A percentile compares a stretch with the other conserved stretches of the same genome.
Evolutionary conservation across 2,329 filamentous ascomycete genomes (phyloP).

Genomic region (Aspergillus sp.): DNA sequence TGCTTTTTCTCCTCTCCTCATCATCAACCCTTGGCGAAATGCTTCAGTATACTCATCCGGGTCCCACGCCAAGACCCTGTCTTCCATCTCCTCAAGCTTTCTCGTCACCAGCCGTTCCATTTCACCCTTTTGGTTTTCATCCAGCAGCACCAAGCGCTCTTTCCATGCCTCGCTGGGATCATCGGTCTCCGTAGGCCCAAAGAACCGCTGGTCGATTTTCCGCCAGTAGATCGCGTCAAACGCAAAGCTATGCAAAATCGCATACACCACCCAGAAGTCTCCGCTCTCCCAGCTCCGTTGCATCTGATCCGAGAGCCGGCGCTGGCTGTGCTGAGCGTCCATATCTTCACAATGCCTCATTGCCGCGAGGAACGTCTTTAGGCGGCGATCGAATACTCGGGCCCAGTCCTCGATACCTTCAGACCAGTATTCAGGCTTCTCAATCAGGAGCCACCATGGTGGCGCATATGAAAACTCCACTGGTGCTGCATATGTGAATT

Average conservation of each 20-base stretch:
- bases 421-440: conserved; percentile 11
- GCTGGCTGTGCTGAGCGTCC: conserved; percentile 3
- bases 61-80: conserved; percentile 7
- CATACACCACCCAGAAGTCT: conserved; percentile 8
- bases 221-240: conserved; percentile 8
- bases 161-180: conserved; percentile 3
- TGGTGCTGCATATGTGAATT: conserved; percentile 16
- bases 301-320: conserved; percentile 10
- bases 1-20: neutral
- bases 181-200: conserved; percentile 1
- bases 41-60: conserved; percentile 6
- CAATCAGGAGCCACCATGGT: conserved; percentile 15
- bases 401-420: conserved; percentile 12
- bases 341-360: conserved; percentile 6
- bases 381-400: conserved; percentile 5
- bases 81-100: conserved; percentile 7
- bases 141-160: conserved; percentile 4
- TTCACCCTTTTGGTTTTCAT: conserved; percentile 1
- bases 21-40: neutral
- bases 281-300: conserved; percentile 6
- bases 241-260: conserved; percentile 5
- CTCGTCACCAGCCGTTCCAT: conserved; percentile 5
- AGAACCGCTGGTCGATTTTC: conserved; percentile 7
- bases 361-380: conserved; percentile 8
- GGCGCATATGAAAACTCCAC: conserved; percentile 11